Evolutionary conservation across 352 stramenopile genomes (phyloP), one percentile per base, ranked within the genome.

Genomic region (Globisporangium sylvaticum): DNA sequence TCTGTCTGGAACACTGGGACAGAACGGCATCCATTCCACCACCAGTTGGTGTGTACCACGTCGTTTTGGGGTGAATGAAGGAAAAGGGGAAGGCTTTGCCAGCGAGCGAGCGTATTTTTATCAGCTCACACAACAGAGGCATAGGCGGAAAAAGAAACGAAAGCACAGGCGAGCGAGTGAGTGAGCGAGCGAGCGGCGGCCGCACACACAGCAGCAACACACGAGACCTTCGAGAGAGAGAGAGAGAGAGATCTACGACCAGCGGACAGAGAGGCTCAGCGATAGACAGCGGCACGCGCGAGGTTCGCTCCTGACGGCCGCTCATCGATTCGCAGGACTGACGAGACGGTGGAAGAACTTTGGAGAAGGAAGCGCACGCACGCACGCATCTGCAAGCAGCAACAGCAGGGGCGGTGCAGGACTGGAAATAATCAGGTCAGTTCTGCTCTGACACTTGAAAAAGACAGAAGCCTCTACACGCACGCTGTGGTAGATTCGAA

Each of bases 61-160:
- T 50, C 42, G 3, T 24, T 50, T 50, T 48, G 6, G 39, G 37
- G 39, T 10, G 39, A 48, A 48, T 48, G 39, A 48, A 18, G 18
- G 42, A 18, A 18, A 50, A 50, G 18, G 42, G 42, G 42, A 50
- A 50, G 42, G 18, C 42, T 55, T 27, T 55, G 48, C 48, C 7
- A 27, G 46, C n/a, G 3, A 27, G 18, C 25, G 18, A n/a, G 31
- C 22, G 20, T 60, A 60, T 60, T 60, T 60, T 60, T 60, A 46
- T 46, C 31, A 59, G 54, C 18, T 20, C 37, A 46, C 37, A 46
- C 24, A 57, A 27, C 52, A 22, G 25, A 29, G 20, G 31, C 55
- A 60, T n/a, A 60, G 55, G 55, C 31, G 55, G 55, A 60, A 60
- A 50, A 46, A 60, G 55, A 60, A 60, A 60, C 55, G 55, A 60